Base-by-base conservation (phyloP, 768 basidiomycete species). In the Cyclocybe cylindracea region DNA sequence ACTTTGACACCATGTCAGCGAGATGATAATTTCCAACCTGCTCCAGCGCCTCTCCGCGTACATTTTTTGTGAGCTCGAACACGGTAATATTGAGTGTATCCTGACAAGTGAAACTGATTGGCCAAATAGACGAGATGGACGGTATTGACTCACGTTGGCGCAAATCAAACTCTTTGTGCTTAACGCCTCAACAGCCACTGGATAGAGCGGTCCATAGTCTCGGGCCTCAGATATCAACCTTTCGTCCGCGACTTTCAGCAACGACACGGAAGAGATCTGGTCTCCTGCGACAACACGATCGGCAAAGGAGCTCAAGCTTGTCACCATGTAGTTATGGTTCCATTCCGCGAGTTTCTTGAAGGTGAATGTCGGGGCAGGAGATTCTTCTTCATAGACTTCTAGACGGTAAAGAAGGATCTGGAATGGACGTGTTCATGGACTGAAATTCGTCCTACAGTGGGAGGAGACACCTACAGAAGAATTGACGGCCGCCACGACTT, bases 241-340 rank as follows among this genome's bases (percentile, higher is more conserved):
- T 2, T 59, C 70, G 10, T 70, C 72, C 2, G 59, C 54, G 45
- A 87, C 66, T 50, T 78, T 78, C 32, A 95, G 71, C 24, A 92
- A 57, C 2, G 91, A 86, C 13, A 95, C 77, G 0, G 92, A 93
- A 63, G 82, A 84, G 24, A 95, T 79, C 7, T 86, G 84, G 61
- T 97, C 94, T 34, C 89, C 90, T n/a, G 85, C 78, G 13, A 89
- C 68, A 19, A 96, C 64, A 41, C 69, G 71, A 53, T 84, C 68
- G 2, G 73, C 78, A 42, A 77, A 78, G 3, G 81, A 70, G 0
- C 79, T 82, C 16, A 97, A 68, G 49, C 81, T 84, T 4, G 80
- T 83, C 29, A 94, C 83, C 50, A 89, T 54, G 68, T 94, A 94
- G 49, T 90, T 93, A 63, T 92, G 89, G 56, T 88, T 85, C 87